Evolutionary conservation across 2,329 filamentous ascomycete species (phyloP), one percentile per base, ranked within the genome.

Genomic region (Mycocentrospora acerina): DNA sequence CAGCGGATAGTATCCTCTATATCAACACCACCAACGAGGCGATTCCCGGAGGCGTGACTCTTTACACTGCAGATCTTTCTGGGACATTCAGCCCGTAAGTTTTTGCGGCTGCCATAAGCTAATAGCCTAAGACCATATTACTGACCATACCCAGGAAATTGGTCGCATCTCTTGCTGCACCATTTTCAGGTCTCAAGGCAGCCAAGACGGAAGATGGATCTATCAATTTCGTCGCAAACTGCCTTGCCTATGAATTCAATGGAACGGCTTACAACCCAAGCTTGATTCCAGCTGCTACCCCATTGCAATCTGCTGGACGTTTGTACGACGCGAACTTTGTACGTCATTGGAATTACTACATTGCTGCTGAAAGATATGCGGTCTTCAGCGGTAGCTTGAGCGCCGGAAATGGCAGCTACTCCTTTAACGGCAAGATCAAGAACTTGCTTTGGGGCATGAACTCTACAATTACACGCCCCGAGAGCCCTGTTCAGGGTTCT

Each of bases 271-370:
- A 85, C 68, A 86, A 86, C 61, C 72, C 80, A 7, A 75, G 82
- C 29, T 71, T 76, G 5, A 82, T 79, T 15, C 70, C 76, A 36
- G 78, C 80, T 52, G 72, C 79, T 1, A 68, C 76, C 18, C 84
- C 82, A 25, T 22, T 22, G 19, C 5, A 22, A 5, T 22, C 19
- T 22, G 77, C 79, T 3, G 88, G 80, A 17, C 83, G 81, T 56
- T 76, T 89, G 16, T 93, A 93, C 62, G 80, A 81, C 19, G 80
- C 78, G 36, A 79, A 89, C 31, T 93, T 86, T 55, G 85, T 88
- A 22, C 80, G 88, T 15, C 87, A 94, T 59, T 94, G 88, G 88
- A 86, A 94, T 62, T 67, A 76, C 9, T 94, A 86, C 70, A 74
- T 82, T 26, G 80, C 78, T 1, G 77, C 81, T 25, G 82, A 88